Evolutionary conservation across 345 rosid species (phyloP), one percentile per base, ranked within the genome.

Genomic region (Linum lewisii): DNA sequence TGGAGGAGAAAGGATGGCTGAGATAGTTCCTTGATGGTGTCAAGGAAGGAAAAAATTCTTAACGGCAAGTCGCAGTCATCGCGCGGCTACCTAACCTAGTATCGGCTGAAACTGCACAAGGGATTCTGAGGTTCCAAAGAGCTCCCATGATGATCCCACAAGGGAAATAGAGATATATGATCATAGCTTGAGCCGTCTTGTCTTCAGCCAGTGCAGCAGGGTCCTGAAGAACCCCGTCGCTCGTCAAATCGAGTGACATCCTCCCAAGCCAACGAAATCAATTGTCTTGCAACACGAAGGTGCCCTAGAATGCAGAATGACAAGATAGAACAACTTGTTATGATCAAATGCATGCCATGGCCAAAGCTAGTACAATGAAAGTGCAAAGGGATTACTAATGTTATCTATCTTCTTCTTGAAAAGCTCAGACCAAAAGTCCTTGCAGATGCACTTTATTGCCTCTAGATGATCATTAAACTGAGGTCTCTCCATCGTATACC

Each of bases 381-480:
- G 6, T 21, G 3, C 36, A 6, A 26, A 22, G 58, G n/a, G n/a
- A 73, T 64, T 72, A 93, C 99, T 75, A 86, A 93, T 64, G 72
- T 90, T 94, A 75, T 94, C 97, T 0, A 90, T 94, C 81, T 90
- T 96, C 79, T 94, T 93, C 87, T 93, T 93, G 79, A 93, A 93
- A 58, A 93, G 63, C 76, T 89, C 97, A 2, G 94, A 85, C 99
- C 99, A 93, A 75, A 93, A 93, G 65, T 93, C 99, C 73, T 93
- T 93, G 83, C 97, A 93, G 63, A 93, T 93, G 79, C 86, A 89
- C 82, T 93, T 93, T 72, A 89, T 93, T 34, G 99, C 99, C 69
- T 92, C 98, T 7, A 92, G 72, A 81, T 92, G 94, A 69, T 92
- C 97, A 56, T 67, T 75, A 75, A 92, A 92, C 45, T 95, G 78